A percentile compares a stretch with the other conserved stretches of the same genome.
Conservation (phyloP, 257 asterid genomes). For the Fraxinus excelsior region DNA sequence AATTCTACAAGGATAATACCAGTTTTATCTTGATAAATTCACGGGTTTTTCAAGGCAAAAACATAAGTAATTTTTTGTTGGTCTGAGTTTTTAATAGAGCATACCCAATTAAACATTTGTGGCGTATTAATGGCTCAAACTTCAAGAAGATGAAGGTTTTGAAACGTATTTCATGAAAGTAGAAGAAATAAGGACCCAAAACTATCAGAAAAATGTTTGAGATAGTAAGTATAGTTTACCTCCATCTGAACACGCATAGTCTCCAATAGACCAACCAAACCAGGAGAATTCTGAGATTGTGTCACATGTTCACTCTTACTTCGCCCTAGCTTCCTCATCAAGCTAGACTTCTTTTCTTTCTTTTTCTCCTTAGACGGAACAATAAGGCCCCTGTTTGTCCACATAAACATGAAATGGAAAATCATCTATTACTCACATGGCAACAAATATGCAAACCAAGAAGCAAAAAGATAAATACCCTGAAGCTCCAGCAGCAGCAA, state of each 20-base stretch:
- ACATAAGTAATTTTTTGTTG: neutral
- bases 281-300: conserved; percentile 68
- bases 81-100: conserved; percentile 12
- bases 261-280: conserved; percentile 90
- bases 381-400: conserved; percentile 76
- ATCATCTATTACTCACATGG: conserved; percentile 18
- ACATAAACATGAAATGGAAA: conserved; percentile 26
- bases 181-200: conserved; percentile 11
- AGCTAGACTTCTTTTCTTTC: conserved; percentile 77
- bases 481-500: conserved; percentile 98
- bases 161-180: conserved; percentile 1
- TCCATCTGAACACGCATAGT: conserved; percentile 99
- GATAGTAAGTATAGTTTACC: conserved; percentile 44
- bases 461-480: conserved; percentile 53
- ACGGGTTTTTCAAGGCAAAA: neutral
- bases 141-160: conserved; percentile 1
- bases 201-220: conserved; percentile 13
- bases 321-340: conserved; percentile 88
- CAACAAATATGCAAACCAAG: conserved; percentile 18
- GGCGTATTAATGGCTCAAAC: conserved; percentile 15
- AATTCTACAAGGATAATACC: neutral
- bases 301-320: conserved; percentile 64
- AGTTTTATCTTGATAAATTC: conserved; percentile 13
- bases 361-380: conserved; percentile 90
- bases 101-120: conserved; percentile 4